Percentiles rank a stretch among this genome's conserved stretches.
Conservation (phyloP, 306 rosid genomes). For the Dryas octopetala region DNA sequence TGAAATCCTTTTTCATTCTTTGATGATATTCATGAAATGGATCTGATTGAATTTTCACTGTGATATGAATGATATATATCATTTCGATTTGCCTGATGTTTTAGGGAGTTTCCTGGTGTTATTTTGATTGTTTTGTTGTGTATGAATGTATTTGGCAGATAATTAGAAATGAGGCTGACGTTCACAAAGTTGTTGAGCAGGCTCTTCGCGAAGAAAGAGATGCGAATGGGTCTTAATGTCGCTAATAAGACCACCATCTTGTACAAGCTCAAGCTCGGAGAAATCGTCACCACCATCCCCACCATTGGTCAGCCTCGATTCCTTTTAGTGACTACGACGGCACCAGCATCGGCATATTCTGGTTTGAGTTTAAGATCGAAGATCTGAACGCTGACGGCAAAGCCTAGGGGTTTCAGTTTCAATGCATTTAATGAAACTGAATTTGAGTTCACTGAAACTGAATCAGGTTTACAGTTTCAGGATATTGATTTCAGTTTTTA, state of each 20-base stretch:
- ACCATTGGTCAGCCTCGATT: conserved; percentile 64
- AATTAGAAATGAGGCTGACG: conserved; percentile 70
- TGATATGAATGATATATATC: background rate
- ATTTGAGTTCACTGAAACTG: no score
- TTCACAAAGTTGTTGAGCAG: conserved; percentile 92
- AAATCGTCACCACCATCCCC: conserved; percentile 94
- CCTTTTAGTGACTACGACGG: background rate
- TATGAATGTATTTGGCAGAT: background rate
- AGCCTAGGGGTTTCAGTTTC: no score
- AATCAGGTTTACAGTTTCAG: no score
- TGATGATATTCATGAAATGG: background rate
- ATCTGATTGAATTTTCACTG: conserved; percentile 16
- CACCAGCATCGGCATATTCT: no score
- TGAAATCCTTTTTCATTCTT: background rate
- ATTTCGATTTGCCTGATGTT: background rate
- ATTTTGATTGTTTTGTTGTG: background rate
- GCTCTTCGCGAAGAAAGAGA: conserved; percentile 88
- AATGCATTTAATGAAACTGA: no score
- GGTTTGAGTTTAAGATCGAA: no score
- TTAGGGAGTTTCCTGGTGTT: background rate
- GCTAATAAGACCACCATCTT: conserved; percentile 96
- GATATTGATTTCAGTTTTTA: no score
- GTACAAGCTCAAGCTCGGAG: conserved; percentile 96
- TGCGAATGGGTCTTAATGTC: conserved; percentile 96
- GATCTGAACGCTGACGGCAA: no score